Percentiles rank a stretch among this genome's conserved stretches.
Conservation (phyloP, 805 yeast genomes). For the Clavispora santaluciae region DNA sequence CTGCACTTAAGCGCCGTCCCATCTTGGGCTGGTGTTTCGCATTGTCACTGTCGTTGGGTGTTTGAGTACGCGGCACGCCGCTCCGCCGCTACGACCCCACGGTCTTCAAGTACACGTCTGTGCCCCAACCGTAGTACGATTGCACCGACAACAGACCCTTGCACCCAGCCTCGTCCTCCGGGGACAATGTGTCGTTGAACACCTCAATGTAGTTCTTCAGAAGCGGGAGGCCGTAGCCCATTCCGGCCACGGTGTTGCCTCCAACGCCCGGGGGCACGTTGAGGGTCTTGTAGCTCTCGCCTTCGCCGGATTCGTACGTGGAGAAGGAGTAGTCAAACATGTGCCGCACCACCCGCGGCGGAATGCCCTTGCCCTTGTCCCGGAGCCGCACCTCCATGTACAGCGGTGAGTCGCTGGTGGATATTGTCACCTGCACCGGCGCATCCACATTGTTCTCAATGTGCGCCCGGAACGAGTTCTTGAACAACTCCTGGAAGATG, state of each 20-base stretch:
- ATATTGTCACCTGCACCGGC: slow-evolving; percentile 37
- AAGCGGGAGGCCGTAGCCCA: slow-evolving; percentile 93
- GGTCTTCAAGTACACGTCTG: slow-evolving; percentile 62
- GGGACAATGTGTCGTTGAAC: slow-evolving; percentile 29
- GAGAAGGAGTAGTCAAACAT: slow-evolving; percentile 86
- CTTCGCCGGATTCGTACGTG: slow-evolving; percentile 61
- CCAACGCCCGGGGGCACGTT: slow-evolving; percentile 71
- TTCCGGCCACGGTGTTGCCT: slow-evolving; percentile 77
- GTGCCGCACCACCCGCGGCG: slow-evolving; percentile 56
- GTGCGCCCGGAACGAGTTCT: slow-evolving; percentile 84
- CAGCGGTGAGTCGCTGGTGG: slow-evolving; percentile 27
- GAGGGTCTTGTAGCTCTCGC: slow-evolving; percentile 54
- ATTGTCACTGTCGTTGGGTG: no score
- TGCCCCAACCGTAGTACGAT: slow-evolving; percentile 72
- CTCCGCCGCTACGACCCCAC: slow-evolving; percentile 28
- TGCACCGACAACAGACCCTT: slow-evolving; percentile 57
- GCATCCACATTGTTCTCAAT: slow-evolving; percentile 55
- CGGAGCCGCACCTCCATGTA: slow-evolving; percentile 68
- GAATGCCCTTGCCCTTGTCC: slow-evolving; percentile 88
- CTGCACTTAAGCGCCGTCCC: no score
- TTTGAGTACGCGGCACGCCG: no score
- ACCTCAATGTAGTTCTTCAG: slow-evolving; percentile 47
- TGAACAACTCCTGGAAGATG: slow-evolving; percentile 77
- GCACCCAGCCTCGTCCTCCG: slow-evolving; percentile 12
- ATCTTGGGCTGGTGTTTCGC: no score